A percentile compares a stretch with the other conserved stretches of the same genome.
Conservation (phyloP, 2,329 filamentous ascomycete genomes). For the Dactylellina drechsleri region DNA sequence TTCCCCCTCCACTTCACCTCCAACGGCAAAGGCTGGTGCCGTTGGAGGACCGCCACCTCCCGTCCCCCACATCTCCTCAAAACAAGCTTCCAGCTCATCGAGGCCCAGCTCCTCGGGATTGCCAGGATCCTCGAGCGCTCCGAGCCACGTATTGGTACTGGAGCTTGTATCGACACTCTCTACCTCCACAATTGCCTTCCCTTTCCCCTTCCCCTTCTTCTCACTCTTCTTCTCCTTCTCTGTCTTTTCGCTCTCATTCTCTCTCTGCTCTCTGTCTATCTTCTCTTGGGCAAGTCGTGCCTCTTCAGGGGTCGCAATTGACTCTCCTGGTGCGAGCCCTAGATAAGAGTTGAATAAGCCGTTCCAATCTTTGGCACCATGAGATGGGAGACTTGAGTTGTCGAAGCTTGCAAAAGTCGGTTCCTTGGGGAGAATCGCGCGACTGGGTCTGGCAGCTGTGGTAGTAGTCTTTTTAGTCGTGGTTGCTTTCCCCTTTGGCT, state of each 20-base stretch:
- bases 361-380: constrained; percentile 26
- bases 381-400: neutral
- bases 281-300: neutral
- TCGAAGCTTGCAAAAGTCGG: neutral
- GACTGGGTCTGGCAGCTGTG: too few relatives aligned
- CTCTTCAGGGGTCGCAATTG: neutral
- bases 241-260: neutral
- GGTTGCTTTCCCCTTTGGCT: neutral
- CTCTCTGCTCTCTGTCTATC: neutral
- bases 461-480: too few relatives aligned
- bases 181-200: neutral
- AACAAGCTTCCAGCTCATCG: constrained; percentile 20
- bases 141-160: neutral
- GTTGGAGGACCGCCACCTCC: neutral
- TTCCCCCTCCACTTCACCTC: constrained; percentile 1
- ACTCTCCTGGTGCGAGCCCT: neutral
- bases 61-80: constrained; percentile 16
- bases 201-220: neutral
- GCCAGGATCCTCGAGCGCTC: constrained; percentile 3
- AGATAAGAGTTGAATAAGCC: constrained; percentile 19
- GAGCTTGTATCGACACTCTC: too few relatives aligned
- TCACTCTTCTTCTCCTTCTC: neutral
- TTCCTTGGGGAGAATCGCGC: neutral
- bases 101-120: constrained; percentile 5
- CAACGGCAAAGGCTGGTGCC: neutral